Evolutionary conservation across 1,284 basidiomycete genomes (phyloP).

Genomic region (Ustilago shanxiensis): DNA sequence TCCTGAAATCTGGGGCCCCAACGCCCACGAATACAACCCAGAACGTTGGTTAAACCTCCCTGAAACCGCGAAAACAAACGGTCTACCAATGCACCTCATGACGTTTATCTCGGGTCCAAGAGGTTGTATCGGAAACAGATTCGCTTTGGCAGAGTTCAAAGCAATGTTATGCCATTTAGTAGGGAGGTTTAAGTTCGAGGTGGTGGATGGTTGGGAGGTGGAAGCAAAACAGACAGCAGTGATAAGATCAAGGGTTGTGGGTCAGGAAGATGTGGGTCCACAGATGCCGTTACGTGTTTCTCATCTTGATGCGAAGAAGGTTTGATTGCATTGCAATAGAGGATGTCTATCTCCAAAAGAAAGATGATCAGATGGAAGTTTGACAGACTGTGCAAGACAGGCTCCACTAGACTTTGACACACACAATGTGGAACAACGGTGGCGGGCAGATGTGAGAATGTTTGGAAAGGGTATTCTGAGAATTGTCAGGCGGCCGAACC

Average conservation of each 20-base stretch:
- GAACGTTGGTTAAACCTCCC: conserved; percentile 62
- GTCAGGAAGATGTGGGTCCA: conserved; percentile 56
- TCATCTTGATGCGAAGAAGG: conserved; percentile 6
- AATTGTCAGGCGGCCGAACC: conserved; percentile 20
- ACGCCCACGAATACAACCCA: conserved; percentile 56
- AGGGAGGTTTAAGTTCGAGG: conserved; percentile 49
- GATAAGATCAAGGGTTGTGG: conserved; percentile 36
- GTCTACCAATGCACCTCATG: conserved; percentile 52
- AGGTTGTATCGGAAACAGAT: conserved; percentile 63
- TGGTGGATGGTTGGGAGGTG: conserved; percentile 53
- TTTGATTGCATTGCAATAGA: neutral
- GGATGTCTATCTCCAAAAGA: neutral
- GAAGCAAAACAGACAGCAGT: conserved; percentile 55
- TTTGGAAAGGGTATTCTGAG: conserved; percentile 32
- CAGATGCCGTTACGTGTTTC: conserved; percentile 58
- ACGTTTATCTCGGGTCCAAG: conserved; percentile 64
- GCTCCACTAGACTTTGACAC: too few species aligned
- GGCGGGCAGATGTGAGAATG: neutral
- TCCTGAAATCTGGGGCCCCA: conserved; percentile 54
- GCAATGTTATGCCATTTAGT: conserved; percentile 57
- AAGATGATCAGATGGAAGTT: neutral
- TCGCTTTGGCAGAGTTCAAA: conserved; percentile 66
- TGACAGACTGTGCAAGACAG: too few species aligned
- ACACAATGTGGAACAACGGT: neutral
- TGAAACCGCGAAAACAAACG: conserved; percentile 22